phyloP scores from a whole-genome alignment of 1,139 yeast genomes.

The Keqinozyma sinolaborantium region DNA sequence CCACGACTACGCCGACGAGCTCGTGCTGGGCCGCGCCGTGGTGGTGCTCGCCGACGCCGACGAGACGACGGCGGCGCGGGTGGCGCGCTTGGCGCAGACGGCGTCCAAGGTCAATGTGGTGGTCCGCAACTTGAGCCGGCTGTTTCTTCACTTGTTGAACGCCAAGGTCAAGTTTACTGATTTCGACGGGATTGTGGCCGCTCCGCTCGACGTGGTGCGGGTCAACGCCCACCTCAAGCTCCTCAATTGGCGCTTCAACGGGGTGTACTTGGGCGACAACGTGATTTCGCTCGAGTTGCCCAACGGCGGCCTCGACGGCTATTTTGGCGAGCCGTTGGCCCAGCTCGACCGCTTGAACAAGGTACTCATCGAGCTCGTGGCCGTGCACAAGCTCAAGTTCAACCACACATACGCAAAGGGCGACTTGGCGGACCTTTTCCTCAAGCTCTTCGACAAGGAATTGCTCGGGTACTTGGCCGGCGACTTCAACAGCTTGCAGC shows the following conservation, averaged over 20 bases:
- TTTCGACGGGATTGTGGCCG: constrained; percentile 16
- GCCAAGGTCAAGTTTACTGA: constrained; percentile 18
- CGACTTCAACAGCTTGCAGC: constrained; percentile 29
- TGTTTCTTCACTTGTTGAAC: constrained; percentile 27
- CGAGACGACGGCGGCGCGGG: constrained; percentile 14
- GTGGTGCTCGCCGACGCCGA: constrained; percentile 30
- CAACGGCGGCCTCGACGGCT: constrained; percentile 21
- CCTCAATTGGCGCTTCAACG: constrained; percentile 30
- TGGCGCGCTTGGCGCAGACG: constrained; percentile 10
- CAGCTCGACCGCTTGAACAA: constrained; percentile 25
- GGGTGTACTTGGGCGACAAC: constrained; percentile 25
- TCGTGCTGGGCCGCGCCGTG: constrained; percentile 22
- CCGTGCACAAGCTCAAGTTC: constrained; percentile 22
- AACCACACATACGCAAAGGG: constrained; percentile 41
- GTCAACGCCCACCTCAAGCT: constrained; percentile 12
- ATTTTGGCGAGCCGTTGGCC: constrained; percentile 34
- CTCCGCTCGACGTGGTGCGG: neutral
- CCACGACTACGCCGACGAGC: constrained; percentile 17
- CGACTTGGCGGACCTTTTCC: constrained; percentile 30
- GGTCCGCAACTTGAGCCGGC: constrained; percentile 27
- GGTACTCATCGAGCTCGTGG: constrained; percentile 22
- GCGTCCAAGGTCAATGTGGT: constrained; percentile 19
- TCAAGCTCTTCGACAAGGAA: constrained; percentile 21
- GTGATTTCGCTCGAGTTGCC: constrained; percentile 16
- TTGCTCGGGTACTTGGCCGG: constrained; percentile 27